Conservation (phyloP, 352 stramenopile species). For the Plasmopara muralis region DNA sequence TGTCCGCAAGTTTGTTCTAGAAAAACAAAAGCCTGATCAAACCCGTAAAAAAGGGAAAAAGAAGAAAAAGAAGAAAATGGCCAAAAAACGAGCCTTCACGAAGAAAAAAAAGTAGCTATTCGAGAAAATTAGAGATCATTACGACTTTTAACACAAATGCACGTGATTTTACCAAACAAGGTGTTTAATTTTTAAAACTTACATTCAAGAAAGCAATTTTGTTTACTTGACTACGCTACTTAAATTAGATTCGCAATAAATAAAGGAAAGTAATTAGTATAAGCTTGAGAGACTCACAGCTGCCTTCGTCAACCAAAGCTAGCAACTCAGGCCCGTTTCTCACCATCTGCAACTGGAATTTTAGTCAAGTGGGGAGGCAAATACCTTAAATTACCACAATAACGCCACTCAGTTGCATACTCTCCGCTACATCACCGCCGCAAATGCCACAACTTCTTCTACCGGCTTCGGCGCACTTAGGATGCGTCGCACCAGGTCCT, state of each 20-base stretch:
- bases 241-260: no score
- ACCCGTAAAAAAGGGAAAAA: constrained; percentile 11
- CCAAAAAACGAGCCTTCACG: constrained; percentile 2
- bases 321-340: no score
- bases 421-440: no score
- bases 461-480: constrained; percentile 34
- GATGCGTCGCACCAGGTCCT: constrained; percentile 22
- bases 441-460: constrained; percentile 8
- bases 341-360: no score
- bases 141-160: neutral
- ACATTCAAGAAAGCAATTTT: no score
- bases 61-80: constrained; percentile 14
- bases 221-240: no score
- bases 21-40: constrained; percentile 3
- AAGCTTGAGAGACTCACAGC: no score
- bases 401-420: neutral
- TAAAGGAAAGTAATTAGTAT: no score
- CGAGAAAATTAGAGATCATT: constrained; percentile 1
- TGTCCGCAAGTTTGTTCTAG: constrained; percentile 43
- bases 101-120: constrained; percentile 10
- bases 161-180: no score
- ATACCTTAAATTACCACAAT: neutral
- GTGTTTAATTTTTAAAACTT: no score
- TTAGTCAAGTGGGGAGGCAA: neutral
- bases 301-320: no score